Percentiles rank a stretch among this genome's conserved stretches.
Evolutionary conservation across 345 rosid species (phyloP).

Genomic region (Physaria fendleri): DNA sequence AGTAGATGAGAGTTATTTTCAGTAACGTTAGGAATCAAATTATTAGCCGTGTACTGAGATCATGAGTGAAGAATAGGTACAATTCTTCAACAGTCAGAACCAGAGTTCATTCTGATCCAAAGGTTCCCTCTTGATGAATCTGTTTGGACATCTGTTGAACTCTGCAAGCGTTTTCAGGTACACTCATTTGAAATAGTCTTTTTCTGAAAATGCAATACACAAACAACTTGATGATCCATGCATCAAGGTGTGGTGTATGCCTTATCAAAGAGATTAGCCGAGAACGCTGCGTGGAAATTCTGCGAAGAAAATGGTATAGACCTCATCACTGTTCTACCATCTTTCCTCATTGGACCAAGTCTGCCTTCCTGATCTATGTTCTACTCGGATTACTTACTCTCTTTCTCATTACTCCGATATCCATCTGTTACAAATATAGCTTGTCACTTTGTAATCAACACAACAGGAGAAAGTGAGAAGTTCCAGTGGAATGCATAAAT

Average conservation of each 20-base stretch:
- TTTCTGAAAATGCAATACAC: no score
- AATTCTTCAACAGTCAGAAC: conserved; percentile 68
- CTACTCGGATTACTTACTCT: conserved; percentile 64
- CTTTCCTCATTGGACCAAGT: conserved; percentile 78
- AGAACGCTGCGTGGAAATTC: conserved; percentile 86
- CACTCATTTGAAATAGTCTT: neutral
- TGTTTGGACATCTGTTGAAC: conserved; percentile 74
- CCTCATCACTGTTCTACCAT: conserved; percentile 61
- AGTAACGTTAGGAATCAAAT: no score
- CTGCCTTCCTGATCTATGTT: conserved; percentile 61
- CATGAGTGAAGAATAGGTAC: conserved; percentile 72
- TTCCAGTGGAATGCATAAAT: conserved; percentile 79
- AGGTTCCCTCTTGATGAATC: conserved; percentile 83
- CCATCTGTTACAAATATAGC: neutral
- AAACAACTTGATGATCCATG: no score
- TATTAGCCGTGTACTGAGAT: conserved; percentile 69
- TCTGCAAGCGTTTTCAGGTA: conserved; percentile 69
- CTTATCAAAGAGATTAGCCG: conserved; percentile 73
- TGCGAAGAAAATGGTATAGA: conserved; percentile 55
- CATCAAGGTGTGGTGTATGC: conserved; percentile 82
- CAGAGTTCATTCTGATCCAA: conserved; percentile 56
- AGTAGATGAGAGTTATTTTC: no score
- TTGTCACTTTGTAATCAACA: neutral
- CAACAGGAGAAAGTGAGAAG: conserved; percentile 50
- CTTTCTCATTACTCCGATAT: neutral